These are phyloP conservation scores for Nyctanthes arbortristis DNA, from an alignment of 257 asterid species.

Conservation along the genomic window DNA sequence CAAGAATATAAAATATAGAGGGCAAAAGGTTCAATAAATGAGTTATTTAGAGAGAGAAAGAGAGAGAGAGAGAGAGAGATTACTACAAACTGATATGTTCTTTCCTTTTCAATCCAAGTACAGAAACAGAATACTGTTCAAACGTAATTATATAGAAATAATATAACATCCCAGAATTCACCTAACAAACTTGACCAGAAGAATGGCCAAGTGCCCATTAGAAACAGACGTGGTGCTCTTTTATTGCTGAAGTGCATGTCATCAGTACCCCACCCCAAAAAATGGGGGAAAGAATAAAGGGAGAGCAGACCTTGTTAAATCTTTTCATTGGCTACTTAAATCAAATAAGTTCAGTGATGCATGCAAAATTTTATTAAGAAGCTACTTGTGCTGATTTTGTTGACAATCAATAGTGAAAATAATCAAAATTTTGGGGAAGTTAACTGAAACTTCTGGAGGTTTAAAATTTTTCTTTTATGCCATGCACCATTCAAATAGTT, in stretches of 20 bases:
- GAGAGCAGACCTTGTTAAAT: background rate
- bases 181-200: background rate
- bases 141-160: background rate
- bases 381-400: too few species aligned
- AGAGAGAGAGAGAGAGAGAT: too few species aligned
- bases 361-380: too few species aligned
- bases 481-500: background rate
- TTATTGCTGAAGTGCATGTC: background rate
- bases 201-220: background rate
- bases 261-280: background rate
- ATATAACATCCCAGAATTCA: background rate
- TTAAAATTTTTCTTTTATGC: background rate
- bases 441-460: background rate
- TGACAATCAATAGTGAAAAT: too few species aligned
- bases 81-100: too few species aligned
- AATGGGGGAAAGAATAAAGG: background rate
- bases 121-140: background rate
- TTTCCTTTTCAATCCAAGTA: too few species aligned
- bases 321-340: too few species aligned
- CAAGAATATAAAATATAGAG: constrained; percentile 3
- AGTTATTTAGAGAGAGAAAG: too few species aligned
- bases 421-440: too few species aligned
- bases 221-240: background rate
- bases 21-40: background rate
- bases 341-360: too few species aligned